Evolutionary conservation across 257 asterid species (phyloP).

Genomic region (Cynanchum wilfordii): DNA sequence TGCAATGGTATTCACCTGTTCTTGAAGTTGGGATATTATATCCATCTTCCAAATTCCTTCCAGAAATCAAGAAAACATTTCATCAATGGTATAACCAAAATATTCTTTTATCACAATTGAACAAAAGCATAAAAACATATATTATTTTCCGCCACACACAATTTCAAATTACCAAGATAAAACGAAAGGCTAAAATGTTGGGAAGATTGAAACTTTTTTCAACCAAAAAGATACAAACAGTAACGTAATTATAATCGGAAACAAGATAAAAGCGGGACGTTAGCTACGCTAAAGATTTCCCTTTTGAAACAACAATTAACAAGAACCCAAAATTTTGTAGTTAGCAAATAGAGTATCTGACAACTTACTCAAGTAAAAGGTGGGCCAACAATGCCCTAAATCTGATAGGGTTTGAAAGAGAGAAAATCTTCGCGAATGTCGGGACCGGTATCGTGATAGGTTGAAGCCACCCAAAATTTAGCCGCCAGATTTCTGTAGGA

Average conservation of each 20-base stretch:
- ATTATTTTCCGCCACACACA: neutral
- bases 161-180: neutral
- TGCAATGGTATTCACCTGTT: constrained; percentile 65
- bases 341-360: neutral
- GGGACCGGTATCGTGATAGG: neutral
- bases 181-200: neutral
- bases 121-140: neutral
- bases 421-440: neutral
- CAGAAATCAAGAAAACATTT: neutral
- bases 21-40: constrained; percentile 82
- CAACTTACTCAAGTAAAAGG: neutral
- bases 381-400: neutral
- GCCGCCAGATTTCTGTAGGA: neutral
- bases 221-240: neutral
- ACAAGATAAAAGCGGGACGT: neutral
- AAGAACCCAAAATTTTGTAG: neutral
- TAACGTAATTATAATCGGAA: neutral
- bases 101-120: neutral
- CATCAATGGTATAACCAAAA: neutral
- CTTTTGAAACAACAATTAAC: neutral
- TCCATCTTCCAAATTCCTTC: constrained; percentile 42
- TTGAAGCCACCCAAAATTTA: neutral
- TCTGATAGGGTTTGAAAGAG: neutral
- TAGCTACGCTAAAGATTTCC: neutral
- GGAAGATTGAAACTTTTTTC: neutral